Evolutionary conservation across 371 early-diverging fungal genomes (phyloP).

Genomic region (Smittium culicis): DNA sequence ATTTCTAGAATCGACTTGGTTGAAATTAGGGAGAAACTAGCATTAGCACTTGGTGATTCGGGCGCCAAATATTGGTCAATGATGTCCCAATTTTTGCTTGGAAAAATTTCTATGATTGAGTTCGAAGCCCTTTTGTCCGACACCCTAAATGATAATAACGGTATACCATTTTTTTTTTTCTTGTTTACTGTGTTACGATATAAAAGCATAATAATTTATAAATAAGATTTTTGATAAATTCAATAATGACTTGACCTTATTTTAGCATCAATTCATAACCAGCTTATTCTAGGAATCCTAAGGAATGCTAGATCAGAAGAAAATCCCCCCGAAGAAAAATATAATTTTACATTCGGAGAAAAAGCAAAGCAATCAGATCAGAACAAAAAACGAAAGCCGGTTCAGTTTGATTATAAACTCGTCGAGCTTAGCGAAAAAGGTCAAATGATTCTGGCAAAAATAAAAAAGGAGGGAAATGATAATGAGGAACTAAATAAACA

Average conservation of each 20-base stretch:
- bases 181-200: neutral
- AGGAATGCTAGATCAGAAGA: conserved; percentile 58
- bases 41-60: conserved; percentile 61
- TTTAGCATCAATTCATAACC: conserved; percentile 56
- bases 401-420: conserved; percentile 13
- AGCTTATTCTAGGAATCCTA: conserved; percentile 60
- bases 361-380: conserved; percentile 12
- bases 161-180: conserved; percentile 19
- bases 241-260: neutral
- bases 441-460: neutral
- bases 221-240: neutral
- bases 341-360: conserved; percentile 37
- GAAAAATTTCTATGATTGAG: conserved; percentile 57
- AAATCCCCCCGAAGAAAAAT: conserved; percentile 51
- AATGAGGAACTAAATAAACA: conserved; percentile 24
- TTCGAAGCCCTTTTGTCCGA: conserved; percentile 64
- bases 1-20: conserved; percentile 55
- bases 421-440: neutral
- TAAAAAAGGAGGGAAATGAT: neutral
- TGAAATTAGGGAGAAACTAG: conserved; percentile 57
- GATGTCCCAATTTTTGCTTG: conserved; percentile 58
- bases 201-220: neutral
- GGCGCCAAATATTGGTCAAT: conserved; percentile 65
- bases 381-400: conserved; percentile 30
- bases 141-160: conserved; percentile 45